Conservation (phyloP, 192 early-diverging fungal species). For the Gigaspora rosea region DNA sequence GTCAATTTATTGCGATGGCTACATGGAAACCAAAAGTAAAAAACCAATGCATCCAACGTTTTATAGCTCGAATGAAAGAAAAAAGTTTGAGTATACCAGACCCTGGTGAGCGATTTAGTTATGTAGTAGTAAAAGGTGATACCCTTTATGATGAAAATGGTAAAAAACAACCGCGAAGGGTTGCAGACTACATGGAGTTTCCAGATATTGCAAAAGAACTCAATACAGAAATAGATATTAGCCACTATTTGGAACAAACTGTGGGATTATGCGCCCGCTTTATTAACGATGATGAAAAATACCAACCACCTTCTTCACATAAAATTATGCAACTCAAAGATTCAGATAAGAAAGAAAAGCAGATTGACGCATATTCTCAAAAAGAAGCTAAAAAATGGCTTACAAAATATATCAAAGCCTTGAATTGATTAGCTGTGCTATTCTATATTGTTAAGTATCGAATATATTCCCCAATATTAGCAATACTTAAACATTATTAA, state of each 20-base stretch:
- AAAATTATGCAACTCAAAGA: constrained; percentile 22
- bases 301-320: constrained; percentile 6
- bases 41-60: no score
- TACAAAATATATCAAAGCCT: no score
- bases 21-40: no score
- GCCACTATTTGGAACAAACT: not conserved
- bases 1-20: no score
- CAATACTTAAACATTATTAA: no score
- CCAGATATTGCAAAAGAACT: constrained; percentile 4
- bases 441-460: no score
- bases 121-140: not conserved
- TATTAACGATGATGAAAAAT: constrained; percentile 6
- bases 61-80: no score
- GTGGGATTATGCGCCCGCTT: not conserved
- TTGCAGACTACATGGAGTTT: constrained; percentile 14
- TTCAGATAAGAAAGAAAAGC: constrained; percentile 21
- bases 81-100: no score
- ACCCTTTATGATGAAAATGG: not conserved
- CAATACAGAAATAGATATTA: not conserved
- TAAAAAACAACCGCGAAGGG: not conserved
- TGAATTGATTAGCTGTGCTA: no score
- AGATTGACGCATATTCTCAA: constrained; percentile 21
- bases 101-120: no score
- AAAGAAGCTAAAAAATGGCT: not conserved
- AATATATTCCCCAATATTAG: no score